Conservation (phyloP, 495 filamentous ascomycete genomes). For the Sordaria brevicollis region DNA sequence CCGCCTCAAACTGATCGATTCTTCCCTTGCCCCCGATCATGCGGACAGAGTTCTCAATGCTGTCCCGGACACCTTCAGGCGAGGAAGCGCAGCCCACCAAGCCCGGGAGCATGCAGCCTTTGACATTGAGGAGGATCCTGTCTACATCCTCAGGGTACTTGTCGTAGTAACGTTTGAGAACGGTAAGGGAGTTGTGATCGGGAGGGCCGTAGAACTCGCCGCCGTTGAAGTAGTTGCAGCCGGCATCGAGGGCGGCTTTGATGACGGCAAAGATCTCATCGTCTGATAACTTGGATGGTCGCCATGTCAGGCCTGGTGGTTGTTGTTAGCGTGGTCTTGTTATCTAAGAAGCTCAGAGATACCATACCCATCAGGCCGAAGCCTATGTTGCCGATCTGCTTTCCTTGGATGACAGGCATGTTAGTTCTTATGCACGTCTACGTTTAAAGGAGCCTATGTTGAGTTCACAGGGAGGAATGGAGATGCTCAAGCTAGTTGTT, state of each 20-base stretch:
- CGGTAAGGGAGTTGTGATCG: slow-evolving; percentile 54
- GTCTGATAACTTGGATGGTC: slow-evolving; percentile 36
- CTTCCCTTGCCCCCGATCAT: slow-evolving; percentile 62
- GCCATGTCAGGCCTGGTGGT: slow-evolving; percentile 64
- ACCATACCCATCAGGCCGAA: slow-evolving; percentile 46
- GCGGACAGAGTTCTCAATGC: slow-evolving; percentile 57
- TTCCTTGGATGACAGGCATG: slow-evolving; percentile 28
- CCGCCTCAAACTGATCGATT: slow-evolving; percentile 74
- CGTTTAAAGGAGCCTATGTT: not conserved
- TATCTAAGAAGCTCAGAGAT: not conserved
- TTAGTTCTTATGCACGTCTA: not conserved
- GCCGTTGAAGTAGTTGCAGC: slow-evolving; percentile 70
- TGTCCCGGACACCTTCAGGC: slow-evolving; percentile 51
- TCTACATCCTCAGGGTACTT: slow-evolving; percentile 57
- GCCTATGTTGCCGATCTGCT: slow-evolving; percentile 45
- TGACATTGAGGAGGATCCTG: slow-evolving; percentile 56
- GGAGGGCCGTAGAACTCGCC: slow-evolving; percentile 73
- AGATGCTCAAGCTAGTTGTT: not conserved
- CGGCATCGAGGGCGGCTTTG: slow-evolving; percentile 54
- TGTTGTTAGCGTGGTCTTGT: not conserved
- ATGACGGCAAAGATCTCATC: slow-evolving; percentile 57
- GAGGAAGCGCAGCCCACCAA: slow-evolving; percentile 42
- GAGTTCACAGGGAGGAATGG: not conserved
- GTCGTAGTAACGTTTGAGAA: slow-evolving; percentile 56
- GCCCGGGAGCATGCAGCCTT: slow-evolving; percentile 41